Conservation (phyloP, 805 yeast genomes). For the Metschnikowia chrysomelidarum region DNA sequence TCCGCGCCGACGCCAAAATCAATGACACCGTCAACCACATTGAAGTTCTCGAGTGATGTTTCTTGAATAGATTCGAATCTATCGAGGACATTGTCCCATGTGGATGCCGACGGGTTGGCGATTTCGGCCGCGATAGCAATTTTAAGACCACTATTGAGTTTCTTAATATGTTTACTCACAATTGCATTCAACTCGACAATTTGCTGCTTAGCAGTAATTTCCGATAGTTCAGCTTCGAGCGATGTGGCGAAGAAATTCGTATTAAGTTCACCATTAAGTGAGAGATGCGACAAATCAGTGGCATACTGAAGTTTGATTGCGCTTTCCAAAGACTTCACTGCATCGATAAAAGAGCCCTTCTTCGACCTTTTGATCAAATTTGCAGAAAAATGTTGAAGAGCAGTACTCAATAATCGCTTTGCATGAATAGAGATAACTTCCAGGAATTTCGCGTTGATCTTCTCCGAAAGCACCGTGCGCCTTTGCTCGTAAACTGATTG, state of each 20-base stretch:
- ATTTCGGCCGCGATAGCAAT: conserved; percentile 51
- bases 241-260: conserved; percentile 20
- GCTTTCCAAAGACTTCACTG: conserved; percentile 13
- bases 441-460: conserved; percentile 43
- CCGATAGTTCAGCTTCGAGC: conserved; percentile 14
- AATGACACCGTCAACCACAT: conserved; percentile 24
- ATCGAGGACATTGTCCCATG: conserved; percentile 22
- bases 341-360: conserved; percentile 15
- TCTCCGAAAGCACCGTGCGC: conserved; percentile 45
- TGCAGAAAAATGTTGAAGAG: conserved; percentile 11
- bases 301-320: conserved; percentile 15
- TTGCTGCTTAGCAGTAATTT: conserved; percentile 38
- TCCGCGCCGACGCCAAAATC: conserved; percentile 70
- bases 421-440: conserved; percentile 38
- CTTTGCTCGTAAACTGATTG: conserved; percentile 64
- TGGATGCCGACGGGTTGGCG: conserved; percentile 43
- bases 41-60: conserved; percentile 13
- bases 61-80: conserved; percentile 52
- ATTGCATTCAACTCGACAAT: conserved; percentile 31
- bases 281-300: conserved; percentile 19
- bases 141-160: conserved; percentile 45
- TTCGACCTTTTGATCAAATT: conserved; percentile 14
- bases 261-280: conserved; percentile 29
- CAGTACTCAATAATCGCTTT: conserved; percentile 16
- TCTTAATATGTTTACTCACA: conserved; percentile 43